Conservation (phyloP, 2,329 filamentous ascomycete species). For the Alternaria angustiovoidea region DNA sequence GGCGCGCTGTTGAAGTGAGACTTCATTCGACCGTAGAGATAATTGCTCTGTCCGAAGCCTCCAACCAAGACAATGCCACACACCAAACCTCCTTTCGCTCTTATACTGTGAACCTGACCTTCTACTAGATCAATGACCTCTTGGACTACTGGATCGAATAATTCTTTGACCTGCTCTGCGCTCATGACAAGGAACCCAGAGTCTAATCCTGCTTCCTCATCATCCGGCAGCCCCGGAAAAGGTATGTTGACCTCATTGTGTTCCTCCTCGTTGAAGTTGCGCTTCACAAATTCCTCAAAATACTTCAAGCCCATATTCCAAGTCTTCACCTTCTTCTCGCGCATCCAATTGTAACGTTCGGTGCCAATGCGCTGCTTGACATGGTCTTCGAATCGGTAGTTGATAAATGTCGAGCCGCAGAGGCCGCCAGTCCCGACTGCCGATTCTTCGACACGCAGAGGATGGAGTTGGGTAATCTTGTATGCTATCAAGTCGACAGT, state of each 20-base stretch:
- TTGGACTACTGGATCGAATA: slow-evolving; percentile 78
- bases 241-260: slow-evolving; percentile 80
- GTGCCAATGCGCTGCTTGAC: slow-evolving; percentile 73
- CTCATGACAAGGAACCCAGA: slow-evolving; percentile 79
- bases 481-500: slow-evolving; percentile 68
- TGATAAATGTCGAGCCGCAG: slow-evolving; percentile 80
- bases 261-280: slow-evolving; percentile 82
- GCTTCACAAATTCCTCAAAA: slow-evolving; percentile 85
- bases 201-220: slow-evolving; percentile 77
- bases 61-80: slow-evolving; percentile 81
- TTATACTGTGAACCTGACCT: slow-evolving; percentile 55
- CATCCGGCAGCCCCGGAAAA: slow-evolving; percentile 78
- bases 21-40: slow-evolving; percentile 74
- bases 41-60: slow-evolving; percentile 81
- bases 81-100: slow-evolving; percentile 50
- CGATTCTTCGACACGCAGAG: slow-evolving; percentile 77
- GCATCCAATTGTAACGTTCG: slow-evolving; percentile 76
- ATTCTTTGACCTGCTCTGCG: slow-evolving; percentile 72
- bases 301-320: slow-evolving; percentile 78
- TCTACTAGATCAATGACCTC: slow-evolving; percentile 54
- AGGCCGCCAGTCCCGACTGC: slow-evolving; percentile 80
- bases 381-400: slow-evolving; percentile 82
- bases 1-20: slow-evolving; percentile 67
- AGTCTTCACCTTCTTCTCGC: slow-evolving; percentile 77
- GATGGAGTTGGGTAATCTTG: slow-evolving; percentile 76